A percentile compares a stretch with the other conserved stretches of the same genome.
Conservation (phyloP, 179 eudicot species). For the Sideroxylon spinosum region DNA sequence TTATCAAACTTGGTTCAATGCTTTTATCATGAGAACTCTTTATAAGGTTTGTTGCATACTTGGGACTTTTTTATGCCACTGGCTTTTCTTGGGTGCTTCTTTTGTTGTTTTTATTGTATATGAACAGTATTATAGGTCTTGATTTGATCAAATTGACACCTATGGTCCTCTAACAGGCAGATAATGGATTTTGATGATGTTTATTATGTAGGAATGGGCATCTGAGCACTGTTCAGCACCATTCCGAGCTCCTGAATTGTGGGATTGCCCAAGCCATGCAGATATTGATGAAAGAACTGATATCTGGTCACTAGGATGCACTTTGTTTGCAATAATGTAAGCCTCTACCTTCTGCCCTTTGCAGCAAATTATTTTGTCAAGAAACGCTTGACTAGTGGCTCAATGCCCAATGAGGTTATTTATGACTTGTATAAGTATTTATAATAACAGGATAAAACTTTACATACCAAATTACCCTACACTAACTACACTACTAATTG, state of each 20-base stretch:
- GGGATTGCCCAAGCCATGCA: constrained; percentile 97
- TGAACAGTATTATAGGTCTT: not conserved
- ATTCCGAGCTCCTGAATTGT: constrained; percentile 91
- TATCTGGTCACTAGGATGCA: constrained; percentile 95
- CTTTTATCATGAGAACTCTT: not conserved
- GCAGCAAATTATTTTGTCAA: not conserved
- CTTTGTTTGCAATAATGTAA: constrained; percentile 87
- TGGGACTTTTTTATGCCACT: not conserved
- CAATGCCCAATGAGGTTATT: no score
- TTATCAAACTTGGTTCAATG: not conserved
- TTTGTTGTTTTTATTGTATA: not conserved
- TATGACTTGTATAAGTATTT: no score
- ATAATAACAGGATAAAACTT: no score
- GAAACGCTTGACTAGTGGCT: no score
- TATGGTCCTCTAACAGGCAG: not conserved
- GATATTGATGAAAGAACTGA: constrained; percentile 96
- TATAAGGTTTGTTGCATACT: not conserved
- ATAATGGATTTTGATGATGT: constrained; percentile 14
- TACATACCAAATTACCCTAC: no score
- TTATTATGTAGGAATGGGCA: constrained; percentile 86
- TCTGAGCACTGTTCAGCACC: constrained; percentile 93
- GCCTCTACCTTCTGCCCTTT: constrained; percentile 9
- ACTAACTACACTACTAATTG: no score
- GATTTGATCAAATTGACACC: not conserved
- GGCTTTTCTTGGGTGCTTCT: not conserved